Evolutionary conservation across 1,284 basidiomycete species (phyloP).

Genomic region (Moesziomyces sp.): DNA sequence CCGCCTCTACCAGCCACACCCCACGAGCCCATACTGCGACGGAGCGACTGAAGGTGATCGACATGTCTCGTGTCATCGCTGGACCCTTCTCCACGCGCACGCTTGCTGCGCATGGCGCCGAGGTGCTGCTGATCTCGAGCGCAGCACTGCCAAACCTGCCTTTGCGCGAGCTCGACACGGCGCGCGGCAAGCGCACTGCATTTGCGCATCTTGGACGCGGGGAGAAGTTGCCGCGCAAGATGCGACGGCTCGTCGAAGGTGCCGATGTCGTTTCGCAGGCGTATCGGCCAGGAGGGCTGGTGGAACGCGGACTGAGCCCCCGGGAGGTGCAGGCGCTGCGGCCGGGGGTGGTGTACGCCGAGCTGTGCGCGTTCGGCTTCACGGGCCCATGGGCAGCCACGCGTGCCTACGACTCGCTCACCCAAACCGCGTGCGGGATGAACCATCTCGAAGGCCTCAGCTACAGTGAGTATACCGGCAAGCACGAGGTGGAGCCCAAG

Average conservation of each 20-base stretch:
- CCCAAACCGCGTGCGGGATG: slow-evolving; percentile 76
- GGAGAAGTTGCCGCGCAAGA: slow-evolving; percentile 33
- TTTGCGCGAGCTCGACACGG: slow-evolving; percentile 74
- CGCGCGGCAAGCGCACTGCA: slow-evolving; percentile 76
- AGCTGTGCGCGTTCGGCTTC: slow-evolving; percentile 74
- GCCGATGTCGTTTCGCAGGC: slow-evolving; percentile 77
- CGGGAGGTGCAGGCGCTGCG: slow-evolving; percentile 62
- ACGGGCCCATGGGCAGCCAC: slow-evolving; percentile 74
- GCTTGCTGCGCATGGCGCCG: slow-evolving; percentile 73
- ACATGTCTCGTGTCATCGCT: slow-evolving; percentile 36
- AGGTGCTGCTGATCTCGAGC: slow-evolving; percentile 74
- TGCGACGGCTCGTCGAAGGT: slow-evolving; percentile 69
- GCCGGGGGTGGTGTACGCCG: slow-evolving; percentile 75
- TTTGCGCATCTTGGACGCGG: slow-evolving; percentile 73
- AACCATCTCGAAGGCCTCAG: slow-evolving; percentile 73
- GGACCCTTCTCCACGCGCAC: slow-evolving; percentile 16
- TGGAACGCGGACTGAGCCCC: slow-evolving; percentile 15
- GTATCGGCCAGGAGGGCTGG: slow-evolving; percentile 69
- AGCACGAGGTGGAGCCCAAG: slow-evolving; percentile 65
- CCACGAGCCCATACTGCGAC: background rate
- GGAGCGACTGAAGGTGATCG: slow-evolving; percentile 14
- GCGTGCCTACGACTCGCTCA: slow-evolving; percentile 76
- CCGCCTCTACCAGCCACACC: background rate
- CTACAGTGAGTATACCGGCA: slow-evolving; percentile 69
- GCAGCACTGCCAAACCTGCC: slow-evolving; percentile 74